These are phyloP conservation scores for Fusarium pseudonygamai DNA, from an alignment of 2,329 filamentous ascomycete genomes.

Conservation along the genomic window DNA sequence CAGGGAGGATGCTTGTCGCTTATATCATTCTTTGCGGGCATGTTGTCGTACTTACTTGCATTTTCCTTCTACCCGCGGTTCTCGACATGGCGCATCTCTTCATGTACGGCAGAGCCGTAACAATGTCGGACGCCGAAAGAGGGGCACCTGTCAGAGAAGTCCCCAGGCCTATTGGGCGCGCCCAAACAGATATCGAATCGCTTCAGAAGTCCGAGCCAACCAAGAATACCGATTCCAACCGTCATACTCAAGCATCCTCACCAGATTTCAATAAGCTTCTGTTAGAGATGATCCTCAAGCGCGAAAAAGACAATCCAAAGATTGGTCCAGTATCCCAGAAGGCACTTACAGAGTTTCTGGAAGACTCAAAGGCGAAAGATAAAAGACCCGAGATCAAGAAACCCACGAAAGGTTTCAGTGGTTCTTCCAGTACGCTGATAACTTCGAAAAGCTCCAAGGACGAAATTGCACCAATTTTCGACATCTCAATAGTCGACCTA, in stretches of 20 bases:
- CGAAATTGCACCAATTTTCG: background rate
- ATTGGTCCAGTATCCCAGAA: fast-evolving
- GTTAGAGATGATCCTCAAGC: background rate
- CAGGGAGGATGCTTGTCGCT: background rate
- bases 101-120: background rate
- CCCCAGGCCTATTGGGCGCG: fast-evolving
- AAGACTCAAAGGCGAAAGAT: background rate
- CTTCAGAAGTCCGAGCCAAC: too few relatives aligned
- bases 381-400: fast-evolving
- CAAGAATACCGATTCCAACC: fast-evolving
- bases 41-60: background rate
- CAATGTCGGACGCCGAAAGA: background rate
- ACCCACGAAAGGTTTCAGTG: fast-evolving
- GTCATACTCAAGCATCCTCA: fast-evolving
- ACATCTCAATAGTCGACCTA: fast-evolving
- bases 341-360: background rate
- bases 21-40: constrained; percentile 19
- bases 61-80: background rate
- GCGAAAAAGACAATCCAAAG: background rate
- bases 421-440: background rate
- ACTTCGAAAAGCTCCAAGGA: background rate
- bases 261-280: background rate
- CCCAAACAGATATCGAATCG: background rate
- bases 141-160: background rate
- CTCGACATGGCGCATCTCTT: background rate